Evolutionary conservation across 1,284 basidiomycete species (phyloP).

Genomic region (Melampsora abietis-canadensis): DNA sequence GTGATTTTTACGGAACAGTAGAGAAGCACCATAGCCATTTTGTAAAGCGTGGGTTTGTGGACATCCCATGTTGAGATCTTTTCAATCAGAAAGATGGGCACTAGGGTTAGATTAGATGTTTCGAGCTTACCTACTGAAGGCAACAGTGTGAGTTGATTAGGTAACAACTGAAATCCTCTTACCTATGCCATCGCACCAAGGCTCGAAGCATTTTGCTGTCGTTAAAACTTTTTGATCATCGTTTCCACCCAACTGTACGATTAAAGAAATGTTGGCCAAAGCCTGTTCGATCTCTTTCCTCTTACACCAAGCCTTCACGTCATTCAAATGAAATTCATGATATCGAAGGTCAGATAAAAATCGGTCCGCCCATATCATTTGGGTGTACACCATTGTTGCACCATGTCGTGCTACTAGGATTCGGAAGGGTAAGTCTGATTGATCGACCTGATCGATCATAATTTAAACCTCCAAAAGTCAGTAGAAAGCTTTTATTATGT

Average conservation of each 20-base stretch:
- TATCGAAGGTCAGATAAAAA: constrained; percentile 64
- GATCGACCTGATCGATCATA: constrained; percentile 44
- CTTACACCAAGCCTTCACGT: constrained; percentile 56
- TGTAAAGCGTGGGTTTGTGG: constrained; percentile 67
- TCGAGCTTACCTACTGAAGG: no score
- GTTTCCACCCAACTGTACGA: constrained; percentile 70
- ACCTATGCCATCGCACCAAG: constrained; percentile 60
- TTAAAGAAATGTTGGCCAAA: constrained; percentile 56
- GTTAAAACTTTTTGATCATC: constrained; percentile 62
- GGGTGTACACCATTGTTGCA: constrained; percentile 65
- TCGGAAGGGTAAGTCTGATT: constrained; percentile 67
- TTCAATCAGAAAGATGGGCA: neutral
- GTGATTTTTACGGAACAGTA: constrained; percentile 67
- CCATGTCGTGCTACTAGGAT: constrained; percentile 62
- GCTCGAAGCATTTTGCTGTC: constrained; percentile 62
- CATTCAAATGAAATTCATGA: constrained; percentile 61
- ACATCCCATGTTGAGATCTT: constrained; percentile 64
- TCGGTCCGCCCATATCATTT: constrained; percentile 65
- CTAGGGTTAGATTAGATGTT: no score
- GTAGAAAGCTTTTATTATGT: constrained; percentile 59
- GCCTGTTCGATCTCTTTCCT: constrained; percentile 49
- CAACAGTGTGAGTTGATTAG: no score
- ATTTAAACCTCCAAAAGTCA: constrained; percentile 55
- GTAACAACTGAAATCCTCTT: neutral
- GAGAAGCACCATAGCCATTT: constrained; percentile 69